phyloP scores from a whole-genome alignment of 805 yeast species.

The Candida piceae region DNA sequence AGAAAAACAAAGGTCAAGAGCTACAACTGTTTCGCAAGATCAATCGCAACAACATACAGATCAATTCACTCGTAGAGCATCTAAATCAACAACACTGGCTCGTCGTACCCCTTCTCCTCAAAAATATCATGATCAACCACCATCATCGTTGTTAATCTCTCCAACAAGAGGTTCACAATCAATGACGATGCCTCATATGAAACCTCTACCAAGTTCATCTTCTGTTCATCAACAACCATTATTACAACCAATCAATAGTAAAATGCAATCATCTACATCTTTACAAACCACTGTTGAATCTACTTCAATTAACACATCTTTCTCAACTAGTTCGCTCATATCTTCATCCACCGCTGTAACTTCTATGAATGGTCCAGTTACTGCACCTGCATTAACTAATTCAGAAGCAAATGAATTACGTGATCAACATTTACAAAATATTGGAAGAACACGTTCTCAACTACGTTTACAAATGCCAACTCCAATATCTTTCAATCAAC shows the following conservation, averaged over 20 bases:
- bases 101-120: constrained; percentile 46
- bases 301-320: background rate
- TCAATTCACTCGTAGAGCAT: constrained; percentile 27
- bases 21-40: constrained; percentile 36
- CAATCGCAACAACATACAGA: constrained; percentile 9
- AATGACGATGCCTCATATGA: constrained; percentile 36
- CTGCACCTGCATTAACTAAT: constrained; percentile 22
- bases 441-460: constrained; percentile 44
- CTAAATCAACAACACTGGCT: constrained; percentile 37
- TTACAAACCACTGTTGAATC: too few relatives aligned
- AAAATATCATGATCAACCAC: constrained; percentile 21
- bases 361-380: constrained; percentile 22
- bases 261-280: constrained; percentile 14
- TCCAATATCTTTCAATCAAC: constrained; percentile 42
- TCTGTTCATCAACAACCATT: constrained; percentile 38
- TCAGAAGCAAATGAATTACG: constrained; percentile 9
- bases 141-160: constrained; percentile 12
- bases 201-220: constrained; percentile 40
- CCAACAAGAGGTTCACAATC: constrained; percentile 29
- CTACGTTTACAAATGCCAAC: constrained; percentile 72
- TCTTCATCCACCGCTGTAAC: background rate
- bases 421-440: constrained; percentile 11
- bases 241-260: constrained; percentile 52
- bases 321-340: background rate
- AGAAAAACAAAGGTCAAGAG: constrained; percentile 30